phyloP scores from a whole-genome alignment of 2,329 filamentous ascomycete species.

The Emergomyces pasteurianus region DNA sequence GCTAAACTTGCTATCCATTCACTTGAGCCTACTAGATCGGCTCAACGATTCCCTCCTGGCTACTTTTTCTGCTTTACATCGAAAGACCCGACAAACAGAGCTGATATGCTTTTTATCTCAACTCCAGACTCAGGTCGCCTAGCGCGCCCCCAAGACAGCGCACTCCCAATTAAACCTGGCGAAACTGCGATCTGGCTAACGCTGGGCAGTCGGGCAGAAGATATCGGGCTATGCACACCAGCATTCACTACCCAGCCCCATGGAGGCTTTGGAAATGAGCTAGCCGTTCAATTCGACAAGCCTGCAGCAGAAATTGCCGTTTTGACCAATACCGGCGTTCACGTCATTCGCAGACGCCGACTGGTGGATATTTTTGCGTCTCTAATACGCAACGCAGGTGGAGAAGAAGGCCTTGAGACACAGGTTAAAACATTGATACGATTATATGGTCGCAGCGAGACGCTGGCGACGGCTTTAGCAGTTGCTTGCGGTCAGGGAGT shows the following conservation, averaged over 20 bases:
- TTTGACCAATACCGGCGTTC: slow-evolving; percentile 80
- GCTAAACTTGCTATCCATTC: slow-evolving; percentile 38
- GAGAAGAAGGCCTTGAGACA: slow-evolving; percentile 62
- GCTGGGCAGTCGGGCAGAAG: slow-evolving; percentile 61
- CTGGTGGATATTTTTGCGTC: slow-evolving; percentile 88
- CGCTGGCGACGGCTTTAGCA: slow-evolving; percentile 77
- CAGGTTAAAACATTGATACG: slow-evolving; percentile 76
- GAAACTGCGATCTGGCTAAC: slow-evolving; percentile 74
- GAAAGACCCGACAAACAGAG: slow-evolving; percentile 46
- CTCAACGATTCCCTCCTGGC: slow-evolving; percentile 61
- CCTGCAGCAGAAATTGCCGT: slow-evolving; percentile 74
- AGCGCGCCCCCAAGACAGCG: slow-evolving; percentile 42
- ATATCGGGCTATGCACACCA: slow-evolving; percentile 63
- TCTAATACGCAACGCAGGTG: slow-evolving; percentile 59
- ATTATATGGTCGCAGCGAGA: slow-evolving; percentile 78
- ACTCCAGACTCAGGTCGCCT: slow-evolving; percentile 84
- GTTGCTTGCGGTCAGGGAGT: slow-evolving; percentile 90
- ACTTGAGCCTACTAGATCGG: slow-evolving; percentile 29
- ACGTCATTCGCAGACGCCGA: slow-evolving; percentile 69
- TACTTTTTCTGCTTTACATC: slow-evolving; percentile 80
- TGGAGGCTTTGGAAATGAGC: slow-evolving; percentile 81
- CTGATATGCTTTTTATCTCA: slow-evolving; percentile 67
- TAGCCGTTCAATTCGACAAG: slow-evolving; percentile 90
- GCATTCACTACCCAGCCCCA: slow-evolving; percentile 58
- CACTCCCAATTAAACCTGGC: slow-evolving; percentile 49